A percentile compares a stretch with the other conserved stretches of the same genome.
Evolutionary conservation across 73 alveolate genomes (phyloP).

Genomic region (Strombidium stylifer): DNA sequence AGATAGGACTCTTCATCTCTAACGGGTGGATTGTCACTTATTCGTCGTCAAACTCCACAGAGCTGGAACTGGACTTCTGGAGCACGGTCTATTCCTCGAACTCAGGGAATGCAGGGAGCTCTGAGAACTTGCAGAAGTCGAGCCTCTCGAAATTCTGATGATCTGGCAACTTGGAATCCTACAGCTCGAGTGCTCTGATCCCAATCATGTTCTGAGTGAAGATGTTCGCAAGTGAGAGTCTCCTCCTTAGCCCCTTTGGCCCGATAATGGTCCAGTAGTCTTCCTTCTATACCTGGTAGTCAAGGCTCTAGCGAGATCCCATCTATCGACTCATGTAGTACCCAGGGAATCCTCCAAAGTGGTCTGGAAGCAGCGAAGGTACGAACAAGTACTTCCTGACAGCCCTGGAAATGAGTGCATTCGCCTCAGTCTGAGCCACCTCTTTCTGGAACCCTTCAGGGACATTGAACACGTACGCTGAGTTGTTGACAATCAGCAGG

Average conservation of each 20-base stretch:
- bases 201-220: not conserved
- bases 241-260: not conserved
- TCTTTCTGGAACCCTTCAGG: constrained; percentile 60
- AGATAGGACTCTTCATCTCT: too few relatives aligned
- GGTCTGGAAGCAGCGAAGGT: constrained; percentile 24
- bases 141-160: too few relatives aligned
- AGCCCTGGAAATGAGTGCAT: too few relatives aligned
- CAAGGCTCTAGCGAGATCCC: not conserved
- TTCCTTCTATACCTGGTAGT: not conserved
- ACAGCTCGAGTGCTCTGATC: constrained; percentile 1
- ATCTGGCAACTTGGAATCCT: not conserved
- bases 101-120: too few relatives aligned
- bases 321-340: constrained; percentile 33
- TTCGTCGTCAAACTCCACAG: too few relatives aligned
- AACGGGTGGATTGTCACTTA: too few relatives aligned
- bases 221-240: too few relatives aligned
- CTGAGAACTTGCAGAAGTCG: too few relatives aligned
- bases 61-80: too few relatives aligned
- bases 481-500: too few relatives aligned
- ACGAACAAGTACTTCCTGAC: constrained; percentile 11
- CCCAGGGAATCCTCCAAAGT: constrained; percentile 59
- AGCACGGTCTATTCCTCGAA: too few relatives aligned
- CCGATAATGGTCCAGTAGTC: not conserved
- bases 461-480: constrained; percentile 41
- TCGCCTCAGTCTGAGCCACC: too few relatives aligned